phyloP scores from a whole-genome alignment of 495 filamentous ascomycete genomes.

The Thermothielavioides terrestris region DNA sequence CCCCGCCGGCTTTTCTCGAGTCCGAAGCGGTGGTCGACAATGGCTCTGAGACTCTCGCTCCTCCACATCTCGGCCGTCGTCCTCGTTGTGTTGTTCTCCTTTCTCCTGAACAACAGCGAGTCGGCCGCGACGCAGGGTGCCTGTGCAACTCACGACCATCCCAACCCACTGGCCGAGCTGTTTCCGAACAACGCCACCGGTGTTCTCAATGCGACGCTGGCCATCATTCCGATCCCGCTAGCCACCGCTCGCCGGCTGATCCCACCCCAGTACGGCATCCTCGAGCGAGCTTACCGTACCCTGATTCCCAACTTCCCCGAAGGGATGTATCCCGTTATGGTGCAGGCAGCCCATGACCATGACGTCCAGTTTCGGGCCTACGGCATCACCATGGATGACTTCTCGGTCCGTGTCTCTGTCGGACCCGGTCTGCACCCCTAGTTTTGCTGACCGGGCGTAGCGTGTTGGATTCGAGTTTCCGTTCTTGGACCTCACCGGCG shows the following conservation, averaged over 20 bases:
- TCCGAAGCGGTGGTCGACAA: conserved; percentile 15
- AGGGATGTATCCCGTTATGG: conserved; percentile 38
- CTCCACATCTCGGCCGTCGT: conserved; percentile 18
- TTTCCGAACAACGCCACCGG: conserved; percentile 34
- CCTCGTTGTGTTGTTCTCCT: conserved; percentile 18
- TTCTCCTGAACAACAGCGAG: conserved; percentile 18
- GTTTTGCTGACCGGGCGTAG: conserved; percentile 16
- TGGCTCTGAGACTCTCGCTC: conserved; percentile 19
- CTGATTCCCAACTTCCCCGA: conserved; percentile 32
- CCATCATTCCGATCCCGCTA: conserved; percentile 34
- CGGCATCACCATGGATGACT: conserved; percentile 32
- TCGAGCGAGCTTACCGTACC: conserved; percentile 30
- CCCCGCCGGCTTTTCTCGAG: conserved; percentile 15
- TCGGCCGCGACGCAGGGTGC: conserved; percentile 16
- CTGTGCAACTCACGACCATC: conserved; percentile 29
- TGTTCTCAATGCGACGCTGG: conserved; percentile 34
- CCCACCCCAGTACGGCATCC: conserved; percentile 30
- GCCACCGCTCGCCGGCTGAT: conserved; percentile 27
- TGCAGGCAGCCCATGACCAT: conserved; percentile 38
- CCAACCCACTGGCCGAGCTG: conserved; percentile 27
- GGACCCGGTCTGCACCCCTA: background rate
- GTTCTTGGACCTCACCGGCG: conserved; percentile 31
- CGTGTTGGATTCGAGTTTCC: conserved; percentile 40
- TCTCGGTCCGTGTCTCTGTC: conserved; percentile 25
- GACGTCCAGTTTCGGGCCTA: conserved; percentile 31